These are phyloP conservation scores for Pistacia vera DNA, from an alignment of 345 rosid species.

Conservation along the genomic window DNA sequence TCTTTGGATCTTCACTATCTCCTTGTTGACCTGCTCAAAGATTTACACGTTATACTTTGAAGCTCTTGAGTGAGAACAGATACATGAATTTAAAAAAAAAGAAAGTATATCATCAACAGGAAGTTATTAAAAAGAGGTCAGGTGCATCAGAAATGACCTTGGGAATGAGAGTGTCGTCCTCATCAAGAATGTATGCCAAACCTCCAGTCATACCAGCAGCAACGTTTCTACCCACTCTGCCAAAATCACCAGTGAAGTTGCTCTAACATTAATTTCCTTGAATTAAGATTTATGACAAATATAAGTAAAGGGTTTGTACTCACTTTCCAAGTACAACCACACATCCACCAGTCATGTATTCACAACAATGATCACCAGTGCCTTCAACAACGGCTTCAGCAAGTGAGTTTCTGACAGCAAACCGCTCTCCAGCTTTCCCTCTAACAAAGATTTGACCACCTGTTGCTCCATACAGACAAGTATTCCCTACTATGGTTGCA, in stretches of 20 bases:
- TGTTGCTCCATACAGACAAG: conserved; percentile 97
- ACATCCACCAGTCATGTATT: conserved; percentile 99
- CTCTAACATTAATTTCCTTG: conserved; percentile 3
- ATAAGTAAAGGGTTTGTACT: conserved; percentile 34
- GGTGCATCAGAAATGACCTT: conserved; percentile 54
- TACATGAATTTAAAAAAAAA: not conserved
- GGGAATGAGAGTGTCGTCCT: conserved; percentile 79
- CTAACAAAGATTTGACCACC: conserved; percentile 95
- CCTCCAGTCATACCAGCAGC: conserved; percentile 99
- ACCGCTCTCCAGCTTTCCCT: conserved; percentile 98
- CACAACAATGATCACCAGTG: conserved; percentile 96
- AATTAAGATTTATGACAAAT: not conserved
- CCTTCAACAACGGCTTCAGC: conserved; percentile 99
- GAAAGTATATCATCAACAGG: not conserved
- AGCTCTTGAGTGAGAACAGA: not conserved
- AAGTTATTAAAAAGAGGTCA: not conserved
- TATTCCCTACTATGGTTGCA: conserved; percentile 93
- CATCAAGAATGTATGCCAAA: conserved; percentile 89
- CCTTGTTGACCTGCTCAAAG: conserved; percentile 67
- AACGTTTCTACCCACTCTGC: conserved; percentile 97
- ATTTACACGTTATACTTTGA: not conserved
- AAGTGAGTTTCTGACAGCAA: conserved; percentile 98
- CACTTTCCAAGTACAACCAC: conserved; percentile 96
- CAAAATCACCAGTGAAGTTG: conserved; percentile 24
- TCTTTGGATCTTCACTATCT: conserved; percentile 93